Base-by-base conservation (phyloP, 2,329 filamentous ascomycete species). In the Alternaria ventricosa region DNA sequence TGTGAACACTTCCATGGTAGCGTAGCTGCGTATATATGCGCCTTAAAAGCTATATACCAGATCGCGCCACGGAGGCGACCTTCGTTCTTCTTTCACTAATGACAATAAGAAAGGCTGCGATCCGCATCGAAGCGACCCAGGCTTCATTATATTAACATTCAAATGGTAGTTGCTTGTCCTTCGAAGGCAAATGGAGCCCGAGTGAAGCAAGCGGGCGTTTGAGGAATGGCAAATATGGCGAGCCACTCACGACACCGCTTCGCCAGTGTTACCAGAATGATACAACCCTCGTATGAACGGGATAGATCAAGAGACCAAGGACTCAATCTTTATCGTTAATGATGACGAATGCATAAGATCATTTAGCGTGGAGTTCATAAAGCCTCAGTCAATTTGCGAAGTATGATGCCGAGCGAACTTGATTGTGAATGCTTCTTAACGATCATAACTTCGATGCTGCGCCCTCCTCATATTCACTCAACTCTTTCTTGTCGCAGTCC, bases 381-480 rank as follows among this genome's bases (percentile, higher is more conserved):
- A n/a, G 8, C 33, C 15, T 36, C 33, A n/a, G 33, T 36, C 7
- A 4, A 9, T 36, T 28, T n/a, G 33, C 33, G 15, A n/a, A 8
- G 7, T n/a, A 2, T 36, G 30, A 36, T 36, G 7, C 13, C 1
- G 30, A 15, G 13, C 2, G 15, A 11, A 28, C 27, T 8, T 8
- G 5, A 10, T 47, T 47, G 13, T 7, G 6, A 6, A 3, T 15
- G 5, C 28, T 22, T 36, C 36, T 20, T 25, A 45, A 57, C n/a
- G 20, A 23, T 23, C 51, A 63, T 13, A 66, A n/a, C 25, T 57
- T 64, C 1, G 63, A 47, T 13, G n/a, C 10, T 11, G 23, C 23
- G 1, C 57, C 49, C 1, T 66, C 63, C 7, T 70, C 69, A n/a
- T 61, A 70, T 3, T 64, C 59, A 6, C 55, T 56, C 28, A 73